A percentile compares a stretch with the other conserved stretches of the same genome.
Conservation (phyloP, 768 basidiomycete genomes). For the Tylopilus rubrobrunneus region DNA sequence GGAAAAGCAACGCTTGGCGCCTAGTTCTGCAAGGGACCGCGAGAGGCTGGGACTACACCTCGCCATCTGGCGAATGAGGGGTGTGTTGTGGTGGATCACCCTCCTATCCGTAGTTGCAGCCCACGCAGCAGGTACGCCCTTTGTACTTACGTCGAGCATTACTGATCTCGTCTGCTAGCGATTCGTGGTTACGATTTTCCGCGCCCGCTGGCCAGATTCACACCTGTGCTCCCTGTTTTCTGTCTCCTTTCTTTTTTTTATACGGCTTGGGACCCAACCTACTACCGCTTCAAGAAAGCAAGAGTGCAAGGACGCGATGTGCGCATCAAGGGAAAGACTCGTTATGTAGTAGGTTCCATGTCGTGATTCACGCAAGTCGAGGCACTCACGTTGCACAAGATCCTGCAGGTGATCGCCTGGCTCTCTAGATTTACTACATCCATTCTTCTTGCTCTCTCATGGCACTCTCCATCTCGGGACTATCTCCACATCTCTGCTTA, state of each 20-base stretch:
- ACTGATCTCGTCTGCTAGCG: constrained; percentile 14
- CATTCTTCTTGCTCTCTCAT: constrained; percentile 39
- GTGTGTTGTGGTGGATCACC: constrained; percentile 58
- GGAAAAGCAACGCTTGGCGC: constrained; percentile 48
- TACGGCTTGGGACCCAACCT: constrained; percentile 86
- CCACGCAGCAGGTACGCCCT: constrained; percentile 45
- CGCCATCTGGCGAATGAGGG: constrained; percentile 65
- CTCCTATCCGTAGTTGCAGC: constrained; percentile 39
- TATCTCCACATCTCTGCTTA: constrained; percentile 34
- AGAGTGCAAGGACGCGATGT: constrained; percentile 70
- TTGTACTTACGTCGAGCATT: not conserved
- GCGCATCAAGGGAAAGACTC: constrained; percentile 57
- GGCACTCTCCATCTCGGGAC: constrained; percentile 40
- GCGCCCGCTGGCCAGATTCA: constrained; percentile 15
- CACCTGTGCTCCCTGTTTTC: constrained; percentile 47
- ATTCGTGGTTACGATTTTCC: constrained; percentile 22
- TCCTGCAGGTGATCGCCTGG: constrained; percentile 60
- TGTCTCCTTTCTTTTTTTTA: constrained; percentile 63
- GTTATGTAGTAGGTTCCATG: constrained; percentile 53
- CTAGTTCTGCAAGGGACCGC: constrained; percentile 36
- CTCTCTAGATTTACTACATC: constrained; percentile 50
- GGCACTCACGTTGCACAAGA: constrained; percentile 35
- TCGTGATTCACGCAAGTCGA: not conserved
- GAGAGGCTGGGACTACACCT: constrained; percentile 49
- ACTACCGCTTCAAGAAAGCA: constrained; percentile 53